Conservation (phyloP, 495 filamentous ascomycete species). For the Amorphotheca resinae region DNA sequence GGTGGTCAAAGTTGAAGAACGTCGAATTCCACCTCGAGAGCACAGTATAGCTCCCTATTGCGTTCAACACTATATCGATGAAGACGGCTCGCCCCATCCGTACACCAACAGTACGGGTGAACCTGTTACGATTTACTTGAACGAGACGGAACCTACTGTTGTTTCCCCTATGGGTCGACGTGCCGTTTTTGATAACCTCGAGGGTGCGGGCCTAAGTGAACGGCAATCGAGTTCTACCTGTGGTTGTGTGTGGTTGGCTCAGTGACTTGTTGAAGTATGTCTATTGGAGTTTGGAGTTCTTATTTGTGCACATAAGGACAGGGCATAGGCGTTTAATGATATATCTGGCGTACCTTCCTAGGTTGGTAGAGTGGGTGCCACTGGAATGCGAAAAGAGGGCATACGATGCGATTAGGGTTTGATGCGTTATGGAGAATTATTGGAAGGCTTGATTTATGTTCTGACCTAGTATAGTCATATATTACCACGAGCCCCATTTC, state of each 20-base stretch:
- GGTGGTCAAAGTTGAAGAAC: slow-evolving; percentile 49
- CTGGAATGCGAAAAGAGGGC: too few relatives aligned
- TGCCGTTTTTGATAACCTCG: background rate
- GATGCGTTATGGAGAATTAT: too few relatives aligned
- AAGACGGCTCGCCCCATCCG: slow-evolving; percentile 32
- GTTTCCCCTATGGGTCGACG: slow-evolving; percentile 1
- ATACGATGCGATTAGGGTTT: too few relatives aligned
- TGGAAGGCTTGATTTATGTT: too few relatives aligned
- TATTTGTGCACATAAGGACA: too few relatives aligned
- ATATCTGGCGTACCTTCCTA: too few relatives aligned
- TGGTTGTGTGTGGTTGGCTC: slow-evolving; percentile 10
- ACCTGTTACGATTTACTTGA: slow-evolving; percentile 41
- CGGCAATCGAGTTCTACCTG: background rate
- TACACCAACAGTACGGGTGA: slow-evolving; percentile 28
- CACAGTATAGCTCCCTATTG: slow-evolving; percentile 13
- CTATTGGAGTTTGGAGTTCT: too few relatives aligned
- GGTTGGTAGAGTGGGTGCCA: too few relatives aligned
- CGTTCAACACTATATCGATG: slow-evolving; percentile 54
- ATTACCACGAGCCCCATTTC: slow-evolving; percentile 30
- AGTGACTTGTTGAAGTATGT: too few relatives aligned
- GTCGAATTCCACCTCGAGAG: slow-evolving; percentile 5
- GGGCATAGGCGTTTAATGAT: too few relatives aligned
- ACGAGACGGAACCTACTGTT: slow-evolving; percentile 38
- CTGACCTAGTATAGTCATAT: too few relatives aligned
- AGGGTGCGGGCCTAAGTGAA: background rate